Evolutionary conservation across 2,329 filamentous ascomycete species (phyloP), one percentile per base, ranked within the genome.

Genomic region (Diaporthe ilicicola): DNA sequence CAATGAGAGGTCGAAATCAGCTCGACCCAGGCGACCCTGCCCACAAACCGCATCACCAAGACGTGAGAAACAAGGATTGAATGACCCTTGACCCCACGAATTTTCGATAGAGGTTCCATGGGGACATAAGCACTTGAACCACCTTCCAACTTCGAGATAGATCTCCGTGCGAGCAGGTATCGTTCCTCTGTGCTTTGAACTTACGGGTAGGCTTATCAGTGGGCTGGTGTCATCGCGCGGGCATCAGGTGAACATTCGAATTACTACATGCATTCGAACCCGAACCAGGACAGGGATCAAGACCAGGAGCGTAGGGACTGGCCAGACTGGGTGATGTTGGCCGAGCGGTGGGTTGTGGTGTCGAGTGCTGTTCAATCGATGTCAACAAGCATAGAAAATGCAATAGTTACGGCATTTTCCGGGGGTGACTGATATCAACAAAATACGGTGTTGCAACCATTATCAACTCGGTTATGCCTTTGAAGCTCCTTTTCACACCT

Each of bases 141-240:
- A 69, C 66, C 65, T 71, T 69, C 70, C 65, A 51, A 71, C 59
- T 69, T 54, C 8, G 67, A 53, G 13, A 39, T 37, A 42, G 70
- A 65, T 59, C 65, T 59, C 70, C 70, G 70, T 15, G 37, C 22
- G 42, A 13, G 50, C 39, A 56, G 24, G 65, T 37, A 56, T 59
- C 56, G 6, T 19, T 54, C 17, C 10, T 59, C 22, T 50, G 65
- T 19, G 22, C 22, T 34, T 56, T 39, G 54, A 13, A 27, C 27
- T 12, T 50, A 39, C 15, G 17, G 6, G 29, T 37, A 15, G 44
- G 39, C 53, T 50, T 68, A 67, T 67, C 65, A 37, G 17, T 39
- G n/a, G 27, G 10, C 65, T 24, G 42, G 51, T 48, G 44, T 59
- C 53, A 68, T 48, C 42, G 27, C 29, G 42, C 15, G 53, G 53